Base-by-base conservation (phyloP, 2,329 filamentous ascomycete species). In the Colletotrichum tropicicola region DNA sequence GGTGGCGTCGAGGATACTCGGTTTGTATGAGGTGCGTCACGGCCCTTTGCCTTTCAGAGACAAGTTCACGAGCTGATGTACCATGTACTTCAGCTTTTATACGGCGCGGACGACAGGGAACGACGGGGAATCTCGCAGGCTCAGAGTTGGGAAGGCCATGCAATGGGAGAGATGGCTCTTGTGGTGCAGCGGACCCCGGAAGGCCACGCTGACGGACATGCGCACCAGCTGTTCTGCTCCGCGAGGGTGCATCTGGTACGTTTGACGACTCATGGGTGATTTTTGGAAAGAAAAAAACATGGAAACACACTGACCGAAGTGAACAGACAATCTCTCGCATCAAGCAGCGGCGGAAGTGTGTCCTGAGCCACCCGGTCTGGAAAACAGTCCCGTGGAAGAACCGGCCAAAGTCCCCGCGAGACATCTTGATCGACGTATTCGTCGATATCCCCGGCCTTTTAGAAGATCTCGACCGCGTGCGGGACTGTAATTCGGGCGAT, bases 371-470 rank as follows among this genome's bases (percentile, higher is more conserved):
- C 3, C 71, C 68, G 0, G 72, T 72, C 37, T 78, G 76, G 76
- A 73, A 73, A 37, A 74, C 67, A 6, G 55, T 75, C 17, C 76
- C 76, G 0, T 78, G 75, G 75, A 64, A 68, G 28, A 52, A 64
- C 5, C 67, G 68, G 3, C 70, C 74, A 0, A 77, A 75, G 32
- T 67, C 73, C 6, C 54, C 68, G 12, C 73, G 72, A 21, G 75
- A 78, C 45, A 67, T 72, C 21, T 54, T 78, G 10, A 66, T 72
- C 7, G 75, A 77, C 37, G 65, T 77, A 4, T 59, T 78, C 8
- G 71, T 72, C 6, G 74, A 77, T 10, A 65, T 74, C 0, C 72
- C 72, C 1, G 69, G 66, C 7, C 61, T 75, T 6, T 64, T 75
- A 1, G 70, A 74, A 49, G 67, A 71, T 28, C 47, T 73, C 1